These are phyloP conservation scores for Calonectria naviculata DNA, from an alignment of 2,329 filamentous ascomycete genomes.

Conservation along the genomic window DNA sequence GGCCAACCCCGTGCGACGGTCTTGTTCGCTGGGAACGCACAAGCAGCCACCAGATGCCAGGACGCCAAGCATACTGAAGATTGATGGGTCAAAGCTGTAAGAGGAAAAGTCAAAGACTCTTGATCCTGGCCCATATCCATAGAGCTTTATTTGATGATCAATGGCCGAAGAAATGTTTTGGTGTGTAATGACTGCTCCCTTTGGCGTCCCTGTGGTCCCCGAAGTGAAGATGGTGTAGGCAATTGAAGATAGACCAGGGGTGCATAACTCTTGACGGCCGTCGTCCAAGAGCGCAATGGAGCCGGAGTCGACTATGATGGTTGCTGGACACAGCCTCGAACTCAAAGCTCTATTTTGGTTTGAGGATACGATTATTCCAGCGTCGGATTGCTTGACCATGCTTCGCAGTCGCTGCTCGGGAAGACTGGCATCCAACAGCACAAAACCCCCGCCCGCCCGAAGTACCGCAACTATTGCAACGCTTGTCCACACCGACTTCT, in stretches of 20 bases:
- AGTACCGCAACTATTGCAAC: slow-evolving; percentile 39
- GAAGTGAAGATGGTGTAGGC: slow-evolving; percentile 25
- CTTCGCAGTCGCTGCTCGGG: neutral
- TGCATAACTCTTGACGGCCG: neutral
- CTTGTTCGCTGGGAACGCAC: slow-evolving; percentile 64
- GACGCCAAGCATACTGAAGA: slow-evolving; percentile 22
- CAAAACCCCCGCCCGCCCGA: slow-evolving; percentile 38
- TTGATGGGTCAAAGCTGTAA: slow-evolving; percentile 35
- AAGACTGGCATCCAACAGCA: neutral
- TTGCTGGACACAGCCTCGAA: neutral
- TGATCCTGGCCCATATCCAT: slow-evolving; percentile 19
- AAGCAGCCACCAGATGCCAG: slow-evolving; percentile 55
- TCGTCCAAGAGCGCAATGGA: neutral
- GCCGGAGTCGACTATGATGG: neutral
- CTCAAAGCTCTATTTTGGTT: neutral
- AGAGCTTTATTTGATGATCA: slow-evolving; percentile 3
- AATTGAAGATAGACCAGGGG: neutral
- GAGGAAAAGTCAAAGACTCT: slow-evolving; percentile 34
- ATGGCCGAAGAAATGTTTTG: slow-evolving; percentile 16
- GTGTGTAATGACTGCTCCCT: slow-evolving; percentile 27
- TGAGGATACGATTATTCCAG: neutral
- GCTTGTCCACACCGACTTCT: slow-evolving; percentile 37
- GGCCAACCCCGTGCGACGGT: slow-evolving; percentile 57
- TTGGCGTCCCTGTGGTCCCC: slow-evolving; percentile 24
- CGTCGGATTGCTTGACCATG: slow-evolving; percentile 9